These are phyloP conservation scores for Trichomonas tenax DNA, from an alignment of 208 protist species.

Conservation along the genomic window DNA sequence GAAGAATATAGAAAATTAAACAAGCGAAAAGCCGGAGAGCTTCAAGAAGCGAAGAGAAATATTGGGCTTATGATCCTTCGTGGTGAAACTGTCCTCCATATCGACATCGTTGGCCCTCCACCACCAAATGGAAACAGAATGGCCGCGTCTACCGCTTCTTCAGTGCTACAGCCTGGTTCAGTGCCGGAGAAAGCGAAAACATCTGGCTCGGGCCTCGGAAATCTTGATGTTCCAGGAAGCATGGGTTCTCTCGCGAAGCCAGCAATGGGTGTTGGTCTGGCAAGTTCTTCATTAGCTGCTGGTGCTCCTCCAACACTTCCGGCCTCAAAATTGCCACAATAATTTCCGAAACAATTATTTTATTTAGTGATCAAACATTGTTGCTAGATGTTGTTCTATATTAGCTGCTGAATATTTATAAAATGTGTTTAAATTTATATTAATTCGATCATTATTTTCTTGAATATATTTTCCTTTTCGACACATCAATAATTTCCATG, in stretches of 20 bases:
- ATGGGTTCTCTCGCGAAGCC: not conserved
- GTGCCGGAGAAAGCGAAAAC: not conserved
- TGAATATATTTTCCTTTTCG: too few relatives aligned
- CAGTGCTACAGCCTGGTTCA: not conserved
- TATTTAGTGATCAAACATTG: not conserved
- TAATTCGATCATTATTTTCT: too few relatives aligned
- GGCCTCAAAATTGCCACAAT: not conserved
- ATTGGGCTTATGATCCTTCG: not conserved
- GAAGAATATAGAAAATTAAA: slow-evolving; percentile 3
- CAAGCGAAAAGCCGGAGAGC: not conserved
- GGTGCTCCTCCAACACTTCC: not conserved
- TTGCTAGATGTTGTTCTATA: too few relatives aligned
- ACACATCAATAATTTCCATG: too few relatives aligned
- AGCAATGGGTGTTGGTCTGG: not conserved
- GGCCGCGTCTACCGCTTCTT: not conserved
- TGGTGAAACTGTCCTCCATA: not conserved
- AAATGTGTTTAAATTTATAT: too few relatives aligned
- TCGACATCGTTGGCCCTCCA: not conserved
- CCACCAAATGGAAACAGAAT: slow-evolving; percentile 1
- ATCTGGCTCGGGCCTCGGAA: not conserved
- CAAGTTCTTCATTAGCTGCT: not conserved
- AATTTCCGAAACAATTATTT: not conserved
- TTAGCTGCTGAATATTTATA: too few relatives aligned
- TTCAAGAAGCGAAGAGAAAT: not conserved
- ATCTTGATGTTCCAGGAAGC: not conserved